Percentiles rank a stretch among this genome's conserved stretches.
Conservation (phyloP, 176 grass and related monocot species). For the Hordeum marinum region DNA sequence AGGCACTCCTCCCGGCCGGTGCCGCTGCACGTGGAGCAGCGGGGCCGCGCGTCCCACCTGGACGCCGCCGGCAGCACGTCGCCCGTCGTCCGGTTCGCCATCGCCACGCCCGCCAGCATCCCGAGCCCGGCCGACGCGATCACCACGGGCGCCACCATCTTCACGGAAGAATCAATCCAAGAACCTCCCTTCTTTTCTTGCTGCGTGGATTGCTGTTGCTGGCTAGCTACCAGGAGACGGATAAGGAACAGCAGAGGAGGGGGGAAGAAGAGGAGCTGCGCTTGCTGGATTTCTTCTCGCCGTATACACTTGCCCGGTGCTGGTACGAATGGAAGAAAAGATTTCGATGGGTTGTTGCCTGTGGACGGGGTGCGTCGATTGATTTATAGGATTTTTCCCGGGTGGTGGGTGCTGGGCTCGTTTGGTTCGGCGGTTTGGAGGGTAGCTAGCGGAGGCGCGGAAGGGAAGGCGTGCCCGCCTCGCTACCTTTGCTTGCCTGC, state of each 20-base stretch:
- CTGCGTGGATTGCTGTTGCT: too few relatives aligned
- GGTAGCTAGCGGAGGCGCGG: constrained; percentile 28
- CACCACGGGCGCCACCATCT: constrained; percentile 55
- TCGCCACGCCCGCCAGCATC: constrained; percentile 67
- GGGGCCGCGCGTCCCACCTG: constrained; percentile 44
- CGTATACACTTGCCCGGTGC: neutral
- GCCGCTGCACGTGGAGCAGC: constrained; percentile 79
- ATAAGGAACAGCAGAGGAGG: neutral
- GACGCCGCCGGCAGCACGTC: constrained; percentile 17
- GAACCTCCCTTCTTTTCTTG: neutral
- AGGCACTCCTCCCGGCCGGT: constrained; percentile 66
- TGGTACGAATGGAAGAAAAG: neutral
- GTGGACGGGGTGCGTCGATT: neutral
- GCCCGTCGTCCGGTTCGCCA: constrained; percentile 56
- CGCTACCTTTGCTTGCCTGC: constrained; percentile 18
- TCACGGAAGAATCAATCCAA: neutral
- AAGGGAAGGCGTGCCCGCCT: constrained; percentile 47
- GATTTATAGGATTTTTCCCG: constrained; percentile 21
- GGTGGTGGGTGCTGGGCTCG: neutral
- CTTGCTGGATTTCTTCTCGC: neutral
- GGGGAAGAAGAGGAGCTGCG: neutral
- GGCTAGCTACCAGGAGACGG: neutral
- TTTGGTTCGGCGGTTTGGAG: neutral
- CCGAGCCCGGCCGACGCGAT: constrained; percentile 80
- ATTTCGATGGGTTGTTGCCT: neutral